Base-by-base conservation (phyloP, 2,329 filamentous ascomycete species). In the Arthrobotrys megalospora region DNA sequence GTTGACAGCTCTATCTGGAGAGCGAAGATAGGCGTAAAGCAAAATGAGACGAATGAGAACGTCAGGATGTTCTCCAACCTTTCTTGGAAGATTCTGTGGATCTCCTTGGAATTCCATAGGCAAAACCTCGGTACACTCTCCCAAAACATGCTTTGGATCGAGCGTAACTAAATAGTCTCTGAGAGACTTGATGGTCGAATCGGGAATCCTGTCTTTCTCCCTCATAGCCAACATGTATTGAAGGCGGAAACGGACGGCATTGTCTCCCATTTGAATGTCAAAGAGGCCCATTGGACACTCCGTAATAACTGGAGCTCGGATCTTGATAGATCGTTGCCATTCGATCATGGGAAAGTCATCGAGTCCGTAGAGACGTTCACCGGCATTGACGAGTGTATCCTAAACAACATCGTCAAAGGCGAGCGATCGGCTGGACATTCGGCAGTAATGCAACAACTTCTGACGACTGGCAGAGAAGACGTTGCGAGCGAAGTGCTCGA, bases 381-480 rank as follows among this genome's bases (percentile, higher is more conserved):
- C 73, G n/a, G 73, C 47, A 3, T 41, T 47, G 60, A 77, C 62
- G 45, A 77, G 48, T 11, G 55, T 32, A 55, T 77, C 53, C 73
- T 77, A 77, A 55, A 69, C 63, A 43, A 60, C 50, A 43, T 77
- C 73, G 34, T 70, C 58, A 53, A 77, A 77, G 21, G 60, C 60
- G 5, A 71, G 48, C 8, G 66, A 77, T 58, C 62, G 41, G 7
- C 28, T n/a, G n/a, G 73, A 65, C 52, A 71, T 60, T 11, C 38
- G 28, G 16, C 60, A 66, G 41, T 71, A 77, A 6, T 43, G 32
- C 4, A 63, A 5, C 1, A 77, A 11, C n/a, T 52, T 70, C 24
- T 77, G 58, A 16, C 73, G 66, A 32, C 52, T 38, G 28, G 34
- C 50, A 11, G 62, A 66, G 19, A 77, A 62, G 43, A 77, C 48